Evolutionary conservation across 331 rosid genomes (phyloP).

Genomic region (Spiraea crenata): DNA sequence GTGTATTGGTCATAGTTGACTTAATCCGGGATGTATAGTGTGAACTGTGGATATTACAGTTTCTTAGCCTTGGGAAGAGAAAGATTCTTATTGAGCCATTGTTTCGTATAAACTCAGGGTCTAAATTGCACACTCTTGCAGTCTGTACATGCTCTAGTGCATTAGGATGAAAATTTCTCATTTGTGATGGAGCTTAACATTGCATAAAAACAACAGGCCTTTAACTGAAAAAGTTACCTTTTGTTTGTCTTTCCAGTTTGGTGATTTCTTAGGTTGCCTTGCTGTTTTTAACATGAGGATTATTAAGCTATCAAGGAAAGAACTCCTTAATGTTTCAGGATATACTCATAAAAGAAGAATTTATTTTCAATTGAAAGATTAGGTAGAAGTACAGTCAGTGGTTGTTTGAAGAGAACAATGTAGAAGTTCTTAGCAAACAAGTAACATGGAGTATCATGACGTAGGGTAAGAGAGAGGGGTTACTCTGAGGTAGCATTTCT

Average conservation of each 20-base stretch:
- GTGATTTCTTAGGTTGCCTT: neutral
- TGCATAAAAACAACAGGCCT: no score
- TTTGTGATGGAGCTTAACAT: neutral
- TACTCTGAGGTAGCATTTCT: neutral
- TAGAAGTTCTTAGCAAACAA: neutral
- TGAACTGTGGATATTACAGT: neutral
- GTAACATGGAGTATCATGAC: neutral
- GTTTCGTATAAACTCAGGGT: neutral
- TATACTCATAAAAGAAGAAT: neutral
- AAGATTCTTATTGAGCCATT: neutral
- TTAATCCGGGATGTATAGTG: neutral
- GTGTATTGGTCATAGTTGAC: neutral
- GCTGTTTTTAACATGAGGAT: neutral
- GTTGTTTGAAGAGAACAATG: neutral
- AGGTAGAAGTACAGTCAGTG: neutral
- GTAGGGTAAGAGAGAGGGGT: neutral
- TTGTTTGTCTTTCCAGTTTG: neutral
- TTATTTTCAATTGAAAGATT: neutral
- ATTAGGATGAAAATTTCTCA: neutral
- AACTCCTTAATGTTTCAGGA: neutral
- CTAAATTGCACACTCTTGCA: neutral
- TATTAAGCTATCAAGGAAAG: no score
- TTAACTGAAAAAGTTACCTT: neutral
- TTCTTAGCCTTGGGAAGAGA: neutral
- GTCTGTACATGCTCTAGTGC: neutral